Percentiles rank a stretch among this genome's conserved stretches.
phyloP scores from a whole-genome alignment of 2,329 filamentous ascomycete species.

The Raffaelea deltoideospora region DNA sequence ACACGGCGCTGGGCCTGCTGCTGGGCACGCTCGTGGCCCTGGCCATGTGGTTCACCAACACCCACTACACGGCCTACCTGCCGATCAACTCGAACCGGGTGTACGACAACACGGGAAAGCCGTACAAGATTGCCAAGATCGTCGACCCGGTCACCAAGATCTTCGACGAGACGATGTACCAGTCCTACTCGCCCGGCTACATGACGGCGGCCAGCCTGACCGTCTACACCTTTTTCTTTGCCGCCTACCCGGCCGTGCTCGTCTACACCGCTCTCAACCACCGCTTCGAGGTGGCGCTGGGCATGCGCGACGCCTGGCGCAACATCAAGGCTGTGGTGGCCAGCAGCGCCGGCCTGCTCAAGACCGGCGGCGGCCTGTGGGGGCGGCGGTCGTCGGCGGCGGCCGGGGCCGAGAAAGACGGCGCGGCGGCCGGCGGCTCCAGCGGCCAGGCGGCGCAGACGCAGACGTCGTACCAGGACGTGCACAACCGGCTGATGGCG shows the following conservation, averaged over 20 bases:
- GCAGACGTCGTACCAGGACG: slow-evolving; percentile 20
- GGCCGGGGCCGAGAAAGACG: not conserved
- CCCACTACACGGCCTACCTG: slow-evolving; percentile 37
- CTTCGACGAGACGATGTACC: slow-evolving; percentile 31
- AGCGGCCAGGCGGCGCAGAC: too few species aligned
- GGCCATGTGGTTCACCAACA: slow-evolving; percentile 42
- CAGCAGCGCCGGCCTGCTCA: too few species aligned
- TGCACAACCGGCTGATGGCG: slow-evolving; percentile 32
- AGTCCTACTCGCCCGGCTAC: slow-evolving; percentile 35
- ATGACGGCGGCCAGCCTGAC: slow-evolving; percentile 32
- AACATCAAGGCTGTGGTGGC: not conserved
- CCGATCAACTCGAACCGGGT: slow-evolving; percentile 36
- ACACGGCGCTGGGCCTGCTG: slow-evolving; percentile 42
- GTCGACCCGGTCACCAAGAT: slow-evolving; percentile 26
- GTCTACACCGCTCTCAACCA: slow-evolving; percentile 33
- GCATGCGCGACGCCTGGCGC: slow-evolving; percentile 1
- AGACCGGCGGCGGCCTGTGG: too few species aligned
- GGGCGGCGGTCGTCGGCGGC: too few species aligned
- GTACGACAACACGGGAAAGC: slow-evolving; percentile 31
- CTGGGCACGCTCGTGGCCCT: slow-evolving; percentile 37
- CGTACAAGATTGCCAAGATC: slow-evolving; percentile 31
- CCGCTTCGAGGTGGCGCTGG: slow-evolving; percentile 2
- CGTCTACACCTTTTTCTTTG: slow-evolving; percentile 41
- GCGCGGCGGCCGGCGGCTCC: not conserved
- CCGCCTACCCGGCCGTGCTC: slow-evolving; percentile 35